These are phyloP conservation scores for Aureobasidium sp. DNA, from an alignment of 2,329 filamentous ascomycete species.

Conservation along the genomic window DNA sequence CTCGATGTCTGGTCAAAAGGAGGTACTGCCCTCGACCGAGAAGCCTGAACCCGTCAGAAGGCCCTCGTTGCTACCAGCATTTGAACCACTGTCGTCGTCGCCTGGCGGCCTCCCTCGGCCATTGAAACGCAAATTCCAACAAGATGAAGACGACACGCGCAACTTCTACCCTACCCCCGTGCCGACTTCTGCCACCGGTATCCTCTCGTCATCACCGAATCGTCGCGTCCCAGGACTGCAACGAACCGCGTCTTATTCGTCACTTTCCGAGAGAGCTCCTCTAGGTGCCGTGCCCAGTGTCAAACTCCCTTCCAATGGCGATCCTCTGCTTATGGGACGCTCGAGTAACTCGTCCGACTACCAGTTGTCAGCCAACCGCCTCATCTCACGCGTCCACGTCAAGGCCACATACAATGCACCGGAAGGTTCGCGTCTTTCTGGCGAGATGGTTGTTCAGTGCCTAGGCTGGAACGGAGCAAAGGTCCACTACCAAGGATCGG, in stretches of 20 bases:
- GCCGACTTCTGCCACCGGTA: constrained; percentile 87
- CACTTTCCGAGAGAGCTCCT: constrained; percentile 71
- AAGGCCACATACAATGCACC: constrained; percentile 76
- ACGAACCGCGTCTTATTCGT: constrained; percentile 50
- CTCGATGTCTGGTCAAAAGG: background rate
- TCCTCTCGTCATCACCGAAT: constrained; percentile 80
- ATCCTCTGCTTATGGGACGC: constrained; percentile 77
- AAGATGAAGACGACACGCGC: constrained; percentile 41
- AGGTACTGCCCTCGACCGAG: constrained; percentile 14
- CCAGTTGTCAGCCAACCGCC: constrained; percentile 83
- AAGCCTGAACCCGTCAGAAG: constrained; percentile 20
- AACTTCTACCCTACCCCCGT: constrained; percentile 85
- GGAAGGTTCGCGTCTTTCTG: constrained; percentile 58
- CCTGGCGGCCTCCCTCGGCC: constrained; percentile 60
- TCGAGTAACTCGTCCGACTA: constrained; percentile 95
- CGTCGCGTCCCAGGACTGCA: constrained; percentile 44
- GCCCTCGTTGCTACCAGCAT: constrained; percentile 66
- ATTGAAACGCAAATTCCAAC: constrained; percentile 56
- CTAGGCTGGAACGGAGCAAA: constrained; percentile 94
- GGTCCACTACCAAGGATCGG: constrained; percentile 81
- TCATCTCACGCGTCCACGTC: constrained; percentile 90
- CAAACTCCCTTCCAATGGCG: constrained; percentile 72
- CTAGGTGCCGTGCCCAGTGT: constrained; percentile 77
- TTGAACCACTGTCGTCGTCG: constrained; percentile 73
- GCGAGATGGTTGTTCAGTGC: constrained; percentile 81